phyloP scores from a whole-genome alignment of 2,329 filamentous ascomycete species.

The Hypoxylon sp. region DNA sequence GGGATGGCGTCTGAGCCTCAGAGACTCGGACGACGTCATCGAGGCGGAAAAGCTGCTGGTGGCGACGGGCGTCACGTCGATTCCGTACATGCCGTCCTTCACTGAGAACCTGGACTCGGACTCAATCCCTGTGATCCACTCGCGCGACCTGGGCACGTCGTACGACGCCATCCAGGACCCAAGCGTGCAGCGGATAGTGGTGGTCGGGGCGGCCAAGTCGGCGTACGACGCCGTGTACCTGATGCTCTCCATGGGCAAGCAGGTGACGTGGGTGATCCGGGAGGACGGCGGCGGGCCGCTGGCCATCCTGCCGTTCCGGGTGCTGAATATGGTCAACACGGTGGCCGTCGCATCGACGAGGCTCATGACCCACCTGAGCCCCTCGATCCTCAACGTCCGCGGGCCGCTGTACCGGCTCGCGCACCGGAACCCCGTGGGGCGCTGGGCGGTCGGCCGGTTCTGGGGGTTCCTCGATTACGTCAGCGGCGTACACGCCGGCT shows the following conservation, averaged over 20 bases:
- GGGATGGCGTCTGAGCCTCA: conserved; percentile 32
- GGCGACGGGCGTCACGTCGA: conserved; percentile 45
- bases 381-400: conserved; percentile 34
- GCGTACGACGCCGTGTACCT: conserved; percentile 41
- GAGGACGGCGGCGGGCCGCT: conserved; percentile 37
- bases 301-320: conserved; percentile 32
- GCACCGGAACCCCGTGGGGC: conserved; percentile 27
- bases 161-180: conserved; percentile 26
- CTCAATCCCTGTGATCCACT: conserved; percentile 38
- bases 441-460: conserved; percentile 34
- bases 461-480: conserved; percentile 37
- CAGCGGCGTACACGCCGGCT: conserved; percentile 34
- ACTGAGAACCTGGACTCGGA: conserved; percentile 7
- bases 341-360: conserved; percentile 37
- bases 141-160: conserved; percentile 32
- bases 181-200: conserved; percentile 27
- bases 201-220: conserved; percentile 42
- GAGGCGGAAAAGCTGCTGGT: conserved; percentile 44
- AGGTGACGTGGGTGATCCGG: conserved; percentile 42
- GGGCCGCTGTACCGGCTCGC: conserved; percentile 31
- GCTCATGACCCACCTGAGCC: conserved; percentile 37
- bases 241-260: conserved; percentile 38
- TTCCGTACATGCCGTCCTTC: conserved; percentile 35
- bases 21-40: conserved; percentile 24
- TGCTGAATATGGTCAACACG: conserved; percentile 34